Conservation (phyloP, 345 rosid species). For the Streptanthus diversifolius region DNA sequence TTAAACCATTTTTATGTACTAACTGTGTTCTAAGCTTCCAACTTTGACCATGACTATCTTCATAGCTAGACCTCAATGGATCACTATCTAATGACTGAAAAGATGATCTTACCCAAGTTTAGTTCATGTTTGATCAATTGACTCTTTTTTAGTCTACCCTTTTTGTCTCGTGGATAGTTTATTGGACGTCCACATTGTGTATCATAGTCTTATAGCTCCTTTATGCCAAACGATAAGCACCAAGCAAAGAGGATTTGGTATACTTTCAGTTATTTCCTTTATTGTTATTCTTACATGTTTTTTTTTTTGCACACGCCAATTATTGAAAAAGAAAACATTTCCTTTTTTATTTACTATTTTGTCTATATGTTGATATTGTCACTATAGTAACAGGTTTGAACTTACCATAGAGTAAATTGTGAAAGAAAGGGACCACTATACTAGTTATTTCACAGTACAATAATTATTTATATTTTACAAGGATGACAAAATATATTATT, state of each 20-base stretch:
- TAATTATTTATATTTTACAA: not conserved
- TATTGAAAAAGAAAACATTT: not conserved
- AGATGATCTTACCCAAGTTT: not conserved
- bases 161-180: constrained; percentile 3
- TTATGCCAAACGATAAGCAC: constrained; percentile 16
- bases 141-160: constrained; percentile 8
- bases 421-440: not conserved
- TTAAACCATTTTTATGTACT: not conserved
- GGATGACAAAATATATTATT: not conserved
- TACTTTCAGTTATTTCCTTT: not conserved
- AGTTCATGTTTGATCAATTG: not conserved
- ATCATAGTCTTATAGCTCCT: not conserved
- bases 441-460: not conserved
- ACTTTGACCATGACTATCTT: constrained; percentile 9
- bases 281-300: not conserved
- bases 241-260: not conserved
- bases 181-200: constrained; percentile 3
- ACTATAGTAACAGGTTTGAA: not conserved
- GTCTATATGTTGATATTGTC: not conserved
- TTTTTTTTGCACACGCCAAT: not conserved
- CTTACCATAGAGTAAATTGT: not conserved
- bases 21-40: not conserved
- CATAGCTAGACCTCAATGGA: not conserved
- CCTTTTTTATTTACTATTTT: not conserved
- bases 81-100: constrained; percentile 18